Evolutionary conservation across 192 early-diverging fungal species (phyloP), one percentile per base, ranked within the genome.

Genomic region (Chytriomyces sp.): DNA sequence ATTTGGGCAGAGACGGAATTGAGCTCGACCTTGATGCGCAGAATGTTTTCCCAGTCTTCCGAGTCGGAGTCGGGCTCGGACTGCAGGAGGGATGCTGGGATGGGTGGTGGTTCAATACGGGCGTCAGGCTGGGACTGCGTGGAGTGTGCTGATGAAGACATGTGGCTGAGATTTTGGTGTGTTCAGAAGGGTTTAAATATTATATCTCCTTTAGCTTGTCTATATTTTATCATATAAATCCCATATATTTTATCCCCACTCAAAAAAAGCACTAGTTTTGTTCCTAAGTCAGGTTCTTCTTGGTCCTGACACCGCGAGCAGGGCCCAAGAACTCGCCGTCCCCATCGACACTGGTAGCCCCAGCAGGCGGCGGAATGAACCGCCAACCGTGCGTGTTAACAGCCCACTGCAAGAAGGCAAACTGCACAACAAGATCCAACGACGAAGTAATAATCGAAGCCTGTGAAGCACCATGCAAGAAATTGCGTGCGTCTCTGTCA

Each of bases 361-460:
- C 63, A 64, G 18, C 63, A 28, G 10, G n/a, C 1, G 13, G 0
- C 2, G 18, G 18, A 18, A 64, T 26, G 26, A 64, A n/a, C 28
- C 26, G 13, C 63, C 63, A 64, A 11, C 63, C 63, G 8, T 64
- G 63, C 11, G 18, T 18, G 20, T 35, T 18, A 2, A 35, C 28
- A 26, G 63, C 63, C 63, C 63, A 64, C 20, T n/a, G 28, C 18
- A 64, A 35, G 28, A 64, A 64, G 0, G 7, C 5, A 64, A 64
- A 64, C 28, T 64, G 63, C 10, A 64, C 63, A 11, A 28, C 63
- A n/a, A 64, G 11, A 64, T 64, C 63, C 26, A 64, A n/a, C 16
- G n/a, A 24, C 3, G 63, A 64, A 64, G 63, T 64, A 13, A 28
- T 26, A 28, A 64, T 64, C 63, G 20, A 13, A 28, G 28, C 28